These are phyloP conservation scores for Candida tallmaniae DNA, from an alignment of 805 yeast species.

Conservation along the genomic window DNA sequence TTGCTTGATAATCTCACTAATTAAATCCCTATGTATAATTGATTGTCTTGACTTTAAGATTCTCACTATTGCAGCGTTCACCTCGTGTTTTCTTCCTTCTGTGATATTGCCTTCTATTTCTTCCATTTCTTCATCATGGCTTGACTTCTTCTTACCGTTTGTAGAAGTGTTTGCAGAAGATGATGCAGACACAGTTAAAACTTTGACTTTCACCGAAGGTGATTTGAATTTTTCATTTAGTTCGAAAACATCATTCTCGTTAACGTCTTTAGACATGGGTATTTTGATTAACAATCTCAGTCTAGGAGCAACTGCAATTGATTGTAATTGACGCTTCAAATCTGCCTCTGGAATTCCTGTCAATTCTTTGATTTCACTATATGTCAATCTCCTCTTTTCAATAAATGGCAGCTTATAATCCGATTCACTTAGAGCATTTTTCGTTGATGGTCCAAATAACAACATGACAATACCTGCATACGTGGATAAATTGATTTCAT, in stretches of 20 bases:
- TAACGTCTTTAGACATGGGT: slow-evolving; percentile 73
- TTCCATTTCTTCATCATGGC: slow-evolving; percentile 49
- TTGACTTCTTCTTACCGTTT: slow-evolving; percentile 32
- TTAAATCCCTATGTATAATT: slow-evolving; percentile 57
- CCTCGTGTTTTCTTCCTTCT: slow-evolving; percentile 60
- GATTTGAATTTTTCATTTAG: slow-evolving; percentile 68
- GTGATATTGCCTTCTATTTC: slow-evolving; percentile 54
- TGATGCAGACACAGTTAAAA: slow-evolving; percentile 54
- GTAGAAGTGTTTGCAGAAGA: slow-evolving; percentile 10
- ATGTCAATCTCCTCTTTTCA: slow-evolving; percentile 52
- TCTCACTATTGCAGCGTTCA: slow-evolving; percentile 84
- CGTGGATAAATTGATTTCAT: slow-evolving; percentile 77
- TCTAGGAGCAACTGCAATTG: slow-evolving; percentile 79
- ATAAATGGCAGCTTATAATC: slow-evolving; percentile 38
- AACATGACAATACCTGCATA: slow-evolving; percentile 75
- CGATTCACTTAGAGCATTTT: slow-evolving; percentile 20
- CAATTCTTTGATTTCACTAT: slow-evolving; percentile 54
- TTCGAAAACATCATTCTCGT: slow-evolving; percentile 55
- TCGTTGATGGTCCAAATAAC: slow-evolving; percentile 49
- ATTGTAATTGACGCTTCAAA: slow-evolving; percentile 70
- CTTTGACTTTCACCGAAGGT: slow-evolving; percentile 65
- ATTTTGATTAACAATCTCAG: slow-evolving; percentile 68
- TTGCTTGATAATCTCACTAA: slow-evolving; percentile 61
- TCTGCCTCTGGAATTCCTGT: slow-evolving; percentile 76
- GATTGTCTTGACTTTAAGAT: slow-evolving; percentile 75